These are phyloP conservation scores for Omphalea diandra DNA, from an alignment of 441 rosid species.

Conservation along the genomic window DNA sequence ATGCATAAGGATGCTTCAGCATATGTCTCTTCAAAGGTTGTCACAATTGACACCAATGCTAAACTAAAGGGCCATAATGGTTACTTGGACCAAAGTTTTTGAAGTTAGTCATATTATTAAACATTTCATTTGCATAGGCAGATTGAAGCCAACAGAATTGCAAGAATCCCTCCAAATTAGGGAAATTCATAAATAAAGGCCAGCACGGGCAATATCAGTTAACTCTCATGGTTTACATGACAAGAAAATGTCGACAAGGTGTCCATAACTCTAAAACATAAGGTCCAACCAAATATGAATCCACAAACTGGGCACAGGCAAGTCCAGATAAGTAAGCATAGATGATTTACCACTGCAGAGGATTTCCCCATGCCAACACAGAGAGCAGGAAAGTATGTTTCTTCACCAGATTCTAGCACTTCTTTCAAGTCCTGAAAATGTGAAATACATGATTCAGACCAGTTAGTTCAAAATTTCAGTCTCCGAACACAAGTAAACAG, in stretches of 20 bases:
- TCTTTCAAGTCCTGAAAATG: slow-evolving; percentile 61
- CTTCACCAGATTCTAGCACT: slow-evolving; percentile 74
- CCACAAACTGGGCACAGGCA: slow-evolving; percentile 16
- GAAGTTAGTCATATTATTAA: neutral
- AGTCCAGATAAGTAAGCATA: neutral
- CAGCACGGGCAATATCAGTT: neutral
- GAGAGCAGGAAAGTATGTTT: slow-evolving; percentile 82
- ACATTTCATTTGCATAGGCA: neutral
- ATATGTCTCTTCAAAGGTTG: neutral
- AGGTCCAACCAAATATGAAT: neutral
- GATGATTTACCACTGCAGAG: slow-evolving; percentile 72
- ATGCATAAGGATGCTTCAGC: neutral
- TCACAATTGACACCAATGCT: neutral
- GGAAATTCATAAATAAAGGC: neutral
- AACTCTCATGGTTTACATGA: neutral
- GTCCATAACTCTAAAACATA: neutral
- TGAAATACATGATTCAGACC: slow-evolving; percentile 12
- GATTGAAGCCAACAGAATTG: neutral
- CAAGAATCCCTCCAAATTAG: neutral
- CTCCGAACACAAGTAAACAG: slow-evolving; percentile 8
- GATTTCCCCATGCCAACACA: slow-evolving; percentile 59
- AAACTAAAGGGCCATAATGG: neutral
- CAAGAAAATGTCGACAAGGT: neutral
- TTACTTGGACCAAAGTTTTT: neutral
- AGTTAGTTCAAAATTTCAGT: slow-evolving; percentile 2